Percentiles rank a stretch among this genome's conserved stretches.
These are phyloP conservation scores for Colletotrichum sp. DNA, from an alignment of 2,329 filamentous ascomycete genomes.

Conservation along the genomic window DNA sequence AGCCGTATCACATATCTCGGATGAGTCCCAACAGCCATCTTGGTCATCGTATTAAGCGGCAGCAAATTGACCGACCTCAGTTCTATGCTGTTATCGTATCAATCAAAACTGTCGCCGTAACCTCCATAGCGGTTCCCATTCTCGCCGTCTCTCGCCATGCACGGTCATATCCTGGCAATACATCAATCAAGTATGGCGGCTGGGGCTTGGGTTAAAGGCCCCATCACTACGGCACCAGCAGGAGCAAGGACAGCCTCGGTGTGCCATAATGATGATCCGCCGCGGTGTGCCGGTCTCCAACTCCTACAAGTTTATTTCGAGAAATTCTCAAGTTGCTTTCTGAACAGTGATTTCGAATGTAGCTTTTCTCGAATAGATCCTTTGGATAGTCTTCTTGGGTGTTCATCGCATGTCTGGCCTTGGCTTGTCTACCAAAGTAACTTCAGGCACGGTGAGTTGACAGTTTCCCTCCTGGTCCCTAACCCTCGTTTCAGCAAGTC, in stretches of 20 bases:
- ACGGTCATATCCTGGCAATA: background rate
- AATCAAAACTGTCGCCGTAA: background rate
- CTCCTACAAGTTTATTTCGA: background rate
- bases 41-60: background rate
- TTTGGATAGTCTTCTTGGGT: background rate
- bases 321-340: background rate
- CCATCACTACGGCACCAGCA: background rate
- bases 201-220: background rate
- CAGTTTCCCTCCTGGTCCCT: background rate
- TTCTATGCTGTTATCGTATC: background rate
- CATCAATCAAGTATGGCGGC: background rate
- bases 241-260: background rate
- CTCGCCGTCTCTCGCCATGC: background rate
- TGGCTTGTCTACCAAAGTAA: background rate
- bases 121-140: background rate
- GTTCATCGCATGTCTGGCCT: slow-evolving; percentile 6
- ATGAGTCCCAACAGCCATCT: background rate
- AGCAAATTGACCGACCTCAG: background rate
- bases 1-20: background rate
- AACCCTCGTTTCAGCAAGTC: background rate
- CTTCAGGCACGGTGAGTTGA: background rate
- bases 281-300: background rate
- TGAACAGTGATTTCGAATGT: background rate
- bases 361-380: background rate
- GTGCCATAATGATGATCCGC: background rate